These are phyloP conservation scores for Serendipita sp. DNA, from an alignment of 768 basidiomycete species.

Conservation along the genomic window DNA sequence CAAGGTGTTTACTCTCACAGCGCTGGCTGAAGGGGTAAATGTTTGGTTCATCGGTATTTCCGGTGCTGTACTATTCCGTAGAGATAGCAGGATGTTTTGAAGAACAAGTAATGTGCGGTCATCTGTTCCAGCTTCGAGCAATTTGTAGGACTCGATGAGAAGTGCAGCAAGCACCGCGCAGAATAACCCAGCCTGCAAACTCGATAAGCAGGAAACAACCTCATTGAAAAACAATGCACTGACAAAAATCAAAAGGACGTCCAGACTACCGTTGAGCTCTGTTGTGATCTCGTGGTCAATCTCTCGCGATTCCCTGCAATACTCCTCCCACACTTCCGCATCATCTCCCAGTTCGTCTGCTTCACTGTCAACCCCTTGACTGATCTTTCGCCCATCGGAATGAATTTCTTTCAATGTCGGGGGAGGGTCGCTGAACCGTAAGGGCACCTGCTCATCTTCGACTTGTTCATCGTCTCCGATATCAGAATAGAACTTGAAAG, in stretches of 20 bases:
- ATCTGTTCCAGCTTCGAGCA: background rate
- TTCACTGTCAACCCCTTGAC: background rate
- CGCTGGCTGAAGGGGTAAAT: background rate
- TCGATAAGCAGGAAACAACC: no score
- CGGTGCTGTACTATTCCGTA: background rate
- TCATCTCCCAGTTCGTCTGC: background rate
- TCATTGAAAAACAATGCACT: background rate
- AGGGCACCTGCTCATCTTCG: background rate
- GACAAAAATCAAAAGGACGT: conserved; percentile 3
- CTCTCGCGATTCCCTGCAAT: background rate
- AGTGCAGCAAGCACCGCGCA: conserved; percentile 1
- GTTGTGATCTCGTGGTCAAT: background rate
- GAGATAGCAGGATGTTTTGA: background rate
- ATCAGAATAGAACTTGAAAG: background rate
- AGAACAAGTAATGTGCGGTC: background rate
- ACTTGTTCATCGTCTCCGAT: conserved; percentile 3
- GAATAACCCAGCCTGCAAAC: background rate
- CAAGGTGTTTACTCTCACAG: background rate
- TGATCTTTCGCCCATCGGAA: background rate
- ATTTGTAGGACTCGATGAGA: conserved; percentile 1
- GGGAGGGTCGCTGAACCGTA: background rate
- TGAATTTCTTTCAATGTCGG: conserved; percentile 1
- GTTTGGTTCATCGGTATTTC: background rate
- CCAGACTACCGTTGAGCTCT: conserved; percentile 3
- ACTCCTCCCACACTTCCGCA: conserved; percentile 4